Evolutionary conservation across 1,284 basidiomycete species (phyloP), one percentile per base, ranked within the genome.

Genomic region (Ganoderma boninense): DNA sequence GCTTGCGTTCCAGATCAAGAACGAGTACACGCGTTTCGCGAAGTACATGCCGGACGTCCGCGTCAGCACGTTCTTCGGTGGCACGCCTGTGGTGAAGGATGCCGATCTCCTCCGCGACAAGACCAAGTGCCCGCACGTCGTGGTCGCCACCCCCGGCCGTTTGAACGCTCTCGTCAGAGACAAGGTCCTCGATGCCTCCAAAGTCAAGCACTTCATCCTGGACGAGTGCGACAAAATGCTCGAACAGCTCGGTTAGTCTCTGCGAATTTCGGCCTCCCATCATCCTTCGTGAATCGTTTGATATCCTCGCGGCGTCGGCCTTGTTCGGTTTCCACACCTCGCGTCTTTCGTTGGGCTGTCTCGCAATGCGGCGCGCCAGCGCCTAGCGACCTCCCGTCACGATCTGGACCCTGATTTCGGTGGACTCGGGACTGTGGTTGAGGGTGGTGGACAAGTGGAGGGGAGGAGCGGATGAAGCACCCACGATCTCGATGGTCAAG

Each of bases 181-280:
- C 85, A 98, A 98, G 87, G 90, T 94, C 73, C 82, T 98, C 84
- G 96, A 97, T 81, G 94, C 93, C 75, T 92, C 93, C 83, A 93
- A 96, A 81, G 95, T 98, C 83, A 97, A 98, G 87, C 97, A 99
- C 87, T 99, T 99, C 84, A 97, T 98, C 72, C 88, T 99, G 82
- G 98, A 99, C 89, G 98, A 99, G 87, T 99, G 98, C 89, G 98
- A 99, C 90, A 99, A 99, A 92, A 99, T 99, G 96, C 93, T 99
- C 82, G 98, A 99, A 90, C 95, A 97, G 92, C 96, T 99, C 87
- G 97, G 97, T 98, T 93, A 97, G 97, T 98, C 67, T 70, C 88
- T 89, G 86, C 90, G 87, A 87, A 86, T 87, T 91, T 82, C 77
- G 78, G 74, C 79, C 75, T 71, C 67, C 67, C 70, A 73, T 77